Evolutionary conservation across 768 basidiomycete genomes (phyloP).

Genomic region (Pulveroboletus ravenelii): DNA sequence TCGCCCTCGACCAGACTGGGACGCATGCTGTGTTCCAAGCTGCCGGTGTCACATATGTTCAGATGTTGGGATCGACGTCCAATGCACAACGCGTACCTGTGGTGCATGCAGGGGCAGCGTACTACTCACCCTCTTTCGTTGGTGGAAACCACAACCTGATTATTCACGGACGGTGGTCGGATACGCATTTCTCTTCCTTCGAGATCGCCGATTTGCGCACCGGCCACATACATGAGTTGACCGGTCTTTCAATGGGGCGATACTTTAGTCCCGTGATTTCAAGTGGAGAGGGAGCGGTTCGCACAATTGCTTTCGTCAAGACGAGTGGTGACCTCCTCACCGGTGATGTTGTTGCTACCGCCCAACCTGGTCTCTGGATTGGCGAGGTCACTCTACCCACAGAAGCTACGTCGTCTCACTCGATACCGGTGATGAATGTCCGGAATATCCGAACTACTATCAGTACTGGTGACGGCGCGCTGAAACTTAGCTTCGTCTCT

Average conservation of each 20-base stretch:
- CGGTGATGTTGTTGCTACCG: slow-evolving; percentile 62
- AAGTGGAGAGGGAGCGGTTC: slow-evolving; percentile 33
- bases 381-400: slow-evolving; percentile 52
- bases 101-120: slow-evolving; percentile 43
- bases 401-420: slow-evolving; percentile 13
- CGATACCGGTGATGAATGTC: slow-evolving; percentile 43
- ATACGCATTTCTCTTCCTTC: slow-evolving; percentile 55
- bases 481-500: slow-evolving; percentile 56
- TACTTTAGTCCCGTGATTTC: slow-evolving; percentile 60
- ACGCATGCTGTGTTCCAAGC: slow-evolving; percentile 58
- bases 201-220: slow-evolving; percentile 55
- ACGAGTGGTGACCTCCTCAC: slow-evolving; percentile 54
- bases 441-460: slow-evolving; percentile 51
- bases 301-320: slow-evolving; percentile 62
- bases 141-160: slow-evolving; percentile 40
- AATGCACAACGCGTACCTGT: slow-evolving; percentile 42
- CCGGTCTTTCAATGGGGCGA: slow-evolving; percentile 58
- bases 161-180: slow-evolving; percentile 67
- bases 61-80: slow-evolving; percentile 23
- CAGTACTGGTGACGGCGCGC: slow-evolving; percentile 33
- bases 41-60: slow-evolving; percentile 42
- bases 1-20: slow-evolving; percentile 54
- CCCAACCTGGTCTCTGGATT: slow-evolving; percentile 58
- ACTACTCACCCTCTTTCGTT: slow-evolving; percentile 64
- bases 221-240: slow-evolving; percentile 43